phyloP scores from a whole-genome alignment of 495 filamentous ascomycete species.

The Penicillium daleae region DNA sequence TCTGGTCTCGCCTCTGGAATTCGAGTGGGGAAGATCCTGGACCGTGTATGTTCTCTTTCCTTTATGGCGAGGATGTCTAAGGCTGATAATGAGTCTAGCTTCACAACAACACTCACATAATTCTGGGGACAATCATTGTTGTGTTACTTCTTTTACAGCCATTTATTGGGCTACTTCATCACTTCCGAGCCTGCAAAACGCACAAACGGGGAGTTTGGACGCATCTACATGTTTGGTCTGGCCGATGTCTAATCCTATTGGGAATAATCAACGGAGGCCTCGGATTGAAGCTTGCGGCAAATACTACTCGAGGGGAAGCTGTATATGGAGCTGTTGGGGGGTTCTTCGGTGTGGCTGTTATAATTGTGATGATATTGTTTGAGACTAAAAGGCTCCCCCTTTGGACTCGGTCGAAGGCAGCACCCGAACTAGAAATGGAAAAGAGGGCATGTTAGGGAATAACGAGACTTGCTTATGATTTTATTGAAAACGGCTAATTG shows the following conservation, averaged over 20 bases:
- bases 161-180: neutral
- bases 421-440: neutral
- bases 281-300: neutral
- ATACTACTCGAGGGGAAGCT: neutral
- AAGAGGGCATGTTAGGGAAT: neutral
- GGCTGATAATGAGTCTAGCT: neutral
- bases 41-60: neutral
- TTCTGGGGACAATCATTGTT: neutral
- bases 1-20: neutral
- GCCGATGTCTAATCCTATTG: neutral
- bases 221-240: neutral
- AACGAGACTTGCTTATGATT: neutral
- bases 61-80: neutral
- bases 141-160: neutral
- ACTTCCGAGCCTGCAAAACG: neutral
- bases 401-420: neutral
- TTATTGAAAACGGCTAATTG: neutral
- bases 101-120: conserved; percentile 1
- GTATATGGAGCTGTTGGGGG: neutral
- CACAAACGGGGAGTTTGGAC: neutral
- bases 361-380: neutral
- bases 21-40: conserved; percentile 1
- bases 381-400: neutral
- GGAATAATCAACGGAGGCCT: neutral
- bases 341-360: neutral